Evolutionary conservation across 2,329 filamentous ascomycete genomes (phyloP), one percentile per base, ranked within the genome.

Genomic region (Botrytis tulipae): DNA sequence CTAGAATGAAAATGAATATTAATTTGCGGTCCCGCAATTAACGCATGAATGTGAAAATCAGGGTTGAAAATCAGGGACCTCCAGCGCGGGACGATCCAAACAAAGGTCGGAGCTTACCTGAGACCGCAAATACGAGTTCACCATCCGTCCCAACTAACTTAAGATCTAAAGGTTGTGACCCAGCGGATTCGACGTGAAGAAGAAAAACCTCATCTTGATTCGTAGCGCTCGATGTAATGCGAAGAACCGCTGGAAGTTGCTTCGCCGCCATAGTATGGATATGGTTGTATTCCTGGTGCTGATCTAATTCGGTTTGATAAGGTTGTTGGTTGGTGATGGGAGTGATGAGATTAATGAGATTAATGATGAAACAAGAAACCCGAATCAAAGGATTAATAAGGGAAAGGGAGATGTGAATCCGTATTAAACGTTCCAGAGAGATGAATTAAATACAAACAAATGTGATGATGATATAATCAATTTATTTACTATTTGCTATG

Each of bases 111-210:
- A 68, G 65, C 78, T 77, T 78, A 80, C 78, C 76, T 76, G 77
- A 76, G 62, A 77, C 74, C 4, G 76, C 71, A 70, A 79, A 81
- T 32, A 78, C 77, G 54, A 66, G 70, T 70, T 74, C 68, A 37
- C 76, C 76, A 78, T 94, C 92, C 44, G 91, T 93, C 48, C 87
- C 92, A 48, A 91, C 85, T 44, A 94, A 82, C 79, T 89, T 90
- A 65, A 93, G 81, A 81, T 93, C 90, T 44, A 94, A 83, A 1
- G 86, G 85, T 73, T 51, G 84, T 82, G 54, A 83, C 84, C 72
- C 84, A 80, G 82, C 85, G 35, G 86, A 83, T 3, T 84, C 84
- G 73, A 90, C 86, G 77, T 92, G 86, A 29, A 92, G 79, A 35
- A 94, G 84, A 44, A 93, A 85, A 76, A 87, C 89, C 25, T 84